A percentile compares a stretch with the other conserved stretches of the same genome.
phyloP scores from a whole-genome alignment of 768 basidiomycete species.

The Tephrocybe sp. region DNA sequence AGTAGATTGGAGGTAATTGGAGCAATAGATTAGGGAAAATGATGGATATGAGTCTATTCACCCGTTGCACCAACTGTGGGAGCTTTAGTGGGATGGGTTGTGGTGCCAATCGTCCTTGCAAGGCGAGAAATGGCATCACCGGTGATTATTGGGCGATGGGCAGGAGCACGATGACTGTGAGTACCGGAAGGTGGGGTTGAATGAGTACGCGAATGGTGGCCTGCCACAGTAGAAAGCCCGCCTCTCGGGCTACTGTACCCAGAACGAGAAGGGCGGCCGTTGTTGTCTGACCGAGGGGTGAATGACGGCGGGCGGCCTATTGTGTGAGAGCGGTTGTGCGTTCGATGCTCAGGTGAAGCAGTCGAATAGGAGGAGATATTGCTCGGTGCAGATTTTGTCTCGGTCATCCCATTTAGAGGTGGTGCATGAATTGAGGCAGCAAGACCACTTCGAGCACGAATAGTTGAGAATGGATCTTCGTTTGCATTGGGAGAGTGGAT shows the following conservation, averaged over 20 bases:
- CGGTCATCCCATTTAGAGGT: slow-evolving; percentile 25
- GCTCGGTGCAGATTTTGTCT: slow-evolving; percentile 42
- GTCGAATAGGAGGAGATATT: slow-evolving; percentile 31
- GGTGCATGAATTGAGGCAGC: slow-evolving; percentile 61
- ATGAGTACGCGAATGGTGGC: slow-evolving; percentile 59
- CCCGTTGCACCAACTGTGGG: slow-evolving; percentile 21
- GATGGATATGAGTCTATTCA: slow-evolving; percentile 24
- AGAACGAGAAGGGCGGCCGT: slow-evolving; percentile 37
- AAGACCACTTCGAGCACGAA: slow-evolving; percentile 31
- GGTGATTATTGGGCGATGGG: slow-evolving; percentile 68
- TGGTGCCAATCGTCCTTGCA: slow-evolving; percentile 56
- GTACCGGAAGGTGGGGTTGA: slow-evolving; percentile 56
- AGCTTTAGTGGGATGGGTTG: slow-evolving; percentile 23
- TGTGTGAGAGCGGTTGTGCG: slow-evolving; percentile 59
- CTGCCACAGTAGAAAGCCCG: slow-evolving; percentile 27
- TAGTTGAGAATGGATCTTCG: slow-evolving; percentile 9
- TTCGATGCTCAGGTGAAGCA: slow-evolving; percentile 27
- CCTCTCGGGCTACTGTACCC: slow-evolving; percentile 45
- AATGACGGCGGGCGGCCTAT: slow-evolving; percentile 41
- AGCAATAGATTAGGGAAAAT: background rate
- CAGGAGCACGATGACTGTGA: slow-evolving; percentile 35
- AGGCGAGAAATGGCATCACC: slow-evolving; percentile 69
- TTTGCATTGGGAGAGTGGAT: slow-evolving; percentile 17
- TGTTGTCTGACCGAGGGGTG: slow-evolving; percentile 29
- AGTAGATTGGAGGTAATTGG: background rate